Evolutionary conservation across 768 basidiomycete species (phyloP).

Genomic region (Termitomyces sp.): DNA sequence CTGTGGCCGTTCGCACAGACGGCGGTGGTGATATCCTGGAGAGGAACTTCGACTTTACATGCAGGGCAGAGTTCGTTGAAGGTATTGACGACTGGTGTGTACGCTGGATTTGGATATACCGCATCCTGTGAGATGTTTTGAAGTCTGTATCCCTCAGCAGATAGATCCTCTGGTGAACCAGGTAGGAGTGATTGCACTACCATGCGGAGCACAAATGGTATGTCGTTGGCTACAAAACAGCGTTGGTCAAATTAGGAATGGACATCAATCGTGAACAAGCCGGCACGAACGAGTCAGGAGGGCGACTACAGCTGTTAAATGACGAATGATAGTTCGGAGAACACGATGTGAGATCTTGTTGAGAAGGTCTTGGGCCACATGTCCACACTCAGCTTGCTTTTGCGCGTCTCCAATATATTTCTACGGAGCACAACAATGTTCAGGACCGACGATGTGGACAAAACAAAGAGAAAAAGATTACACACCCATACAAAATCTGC

Average conservation of each 20-base stretch:
- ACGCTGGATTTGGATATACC: conserved; percentile 18
- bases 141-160: conserved; percentile 27
- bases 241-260: neutral
- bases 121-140: conserved; percentile 20
- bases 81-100: conserved; percentile 28
- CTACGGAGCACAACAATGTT: conserved; percentile 18
- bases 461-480: neutral
- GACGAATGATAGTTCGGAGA: conserved; percentile 50
- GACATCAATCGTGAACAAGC: neutral
- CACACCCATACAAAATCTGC: conserved; percentile 47
- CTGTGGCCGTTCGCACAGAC: conserved; percentile 66
- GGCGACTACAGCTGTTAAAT: conserved; percentile 40
- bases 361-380: conserved; percentile 45
- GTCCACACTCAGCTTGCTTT: conserved; percentile 40
- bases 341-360: conserved; percentile 47
- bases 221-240: conserved; percentile 41
- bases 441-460: neutral
- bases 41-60: conserved; percentile 54
- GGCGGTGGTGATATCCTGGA: conserved; percentile 55
- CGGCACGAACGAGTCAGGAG: conserved; percentile 38
- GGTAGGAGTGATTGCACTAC: conserved; percentile 54
- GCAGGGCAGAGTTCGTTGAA: conserved; percentile 71
- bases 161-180: conserved; percentile 36
- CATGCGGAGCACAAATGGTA: conserved; percentile 60
- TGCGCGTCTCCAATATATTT: conserved; percentile 41